Base-by-base conservation (phyloP, 352 stramenopile species). In the Phytophthora sp. region DNA sequence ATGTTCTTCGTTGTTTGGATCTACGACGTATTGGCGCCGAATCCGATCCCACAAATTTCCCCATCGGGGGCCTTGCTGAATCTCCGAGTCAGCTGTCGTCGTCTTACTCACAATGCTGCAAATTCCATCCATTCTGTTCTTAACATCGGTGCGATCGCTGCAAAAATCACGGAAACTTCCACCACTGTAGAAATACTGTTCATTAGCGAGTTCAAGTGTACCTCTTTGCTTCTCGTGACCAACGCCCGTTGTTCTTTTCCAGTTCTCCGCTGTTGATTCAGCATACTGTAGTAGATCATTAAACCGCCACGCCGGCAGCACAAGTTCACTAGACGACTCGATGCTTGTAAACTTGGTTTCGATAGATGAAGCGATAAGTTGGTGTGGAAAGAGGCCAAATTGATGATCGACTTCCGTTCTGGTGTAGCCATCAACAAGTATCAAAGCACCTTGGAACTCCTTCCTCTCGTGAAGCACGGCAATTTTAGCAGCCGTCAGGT, bases 101-200 rank as follows among this genome's bases (percentile, higher is more conserved):
- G 21, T 24, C 1, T 41, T 53, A 27, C 18, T 46, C 24, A 60
- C 44, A 24, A 54, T 30, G 21, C 13, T 18, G 51, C 35, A 76
- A 21, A 69, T 44, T 33, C 7, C 33, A 56, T 54, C 57, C 16
- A 69, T 58, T 70, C 29, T 20, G 13, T 71, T 62, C 41, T 66
- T 66, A 5, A 76, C 18, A 46, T 57, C 53, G 38, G 42, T 20
- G 5, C 24, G 51, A 24, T 46, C 27, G 20, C 23, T 70, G 42
- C 64, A 61, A 51, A 73, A 76, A 20, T 66, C 49, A 21, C 63
- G 53, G 5, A 76, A 29, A 73, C 60, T 76, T 9, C 69, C 69
- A 47, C 69, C 69, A 38, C 63, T 73, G 30, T 71, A 76, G 23
- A 66, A 76, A 21, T 73, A 73, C 9, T 76, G 63, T 12, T 55